Base-by-base conservation (phyloP, 1,284 basidiomycete species). In the Mycena sp. region DNA sequence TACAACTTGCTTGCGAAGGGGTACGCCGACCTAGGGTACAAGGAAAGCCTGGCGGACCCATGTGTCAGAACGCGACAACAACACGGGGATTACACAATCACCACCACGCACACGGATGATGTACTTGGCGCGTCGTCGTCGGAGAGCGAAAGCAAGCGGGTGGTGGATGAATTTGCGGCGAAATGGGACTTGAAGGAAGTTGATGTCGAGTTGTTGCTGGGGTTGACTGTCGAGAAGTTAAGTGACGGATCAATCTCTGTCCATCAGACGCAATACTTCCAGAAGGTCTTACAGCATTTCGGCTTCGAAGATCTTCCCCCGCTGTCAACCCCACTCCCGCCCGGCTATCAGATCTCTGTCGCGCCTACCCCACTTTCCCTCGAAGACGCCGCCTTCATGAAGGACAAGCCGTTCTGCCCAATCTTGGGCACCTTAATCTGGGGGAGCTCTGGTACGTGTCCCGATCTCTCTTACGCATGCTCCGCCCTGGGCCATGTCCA, bases 401-500 rank as follows among this genome's bases (percentile, higher is more conserved):
- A 19, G 5, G 61, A 58, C 45, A 66, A 66, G 26, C 64, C 64
- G 0, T 66, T 63, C 38, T 51, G 64, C 2, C 44, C 37, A 0
- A 40, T 66, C 19, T 38, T 66, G 23, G 61, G 61, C 11, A 48
- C 50, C 0, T 5, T 65, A 6, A 41, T 65, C 6, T 65, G 64
- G 64, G 64, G 44, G 32, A 50, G 49, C n/a, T n/a, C 28, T 3
- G 58, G 64, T 3, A 62, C 57, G 32, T 37, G 64, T n/a, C 51
- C 40, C 6, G 52, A 65, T 48, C 16, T 65, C 10, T 3, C 64
- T 1, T 66, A 56, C 30, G 51, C 61, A 14, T 66, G 64, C 32
- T 63, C 56, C 32, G 45, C 54, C 1, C 53, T 66, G 30, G 64
- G 64, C 2, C 64, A 66, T 11, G 57, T 66, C 6, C 64, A 66